Conservation (phyloP, 169 alveolate species). For the Besnoitia besnoiti region DNA sequence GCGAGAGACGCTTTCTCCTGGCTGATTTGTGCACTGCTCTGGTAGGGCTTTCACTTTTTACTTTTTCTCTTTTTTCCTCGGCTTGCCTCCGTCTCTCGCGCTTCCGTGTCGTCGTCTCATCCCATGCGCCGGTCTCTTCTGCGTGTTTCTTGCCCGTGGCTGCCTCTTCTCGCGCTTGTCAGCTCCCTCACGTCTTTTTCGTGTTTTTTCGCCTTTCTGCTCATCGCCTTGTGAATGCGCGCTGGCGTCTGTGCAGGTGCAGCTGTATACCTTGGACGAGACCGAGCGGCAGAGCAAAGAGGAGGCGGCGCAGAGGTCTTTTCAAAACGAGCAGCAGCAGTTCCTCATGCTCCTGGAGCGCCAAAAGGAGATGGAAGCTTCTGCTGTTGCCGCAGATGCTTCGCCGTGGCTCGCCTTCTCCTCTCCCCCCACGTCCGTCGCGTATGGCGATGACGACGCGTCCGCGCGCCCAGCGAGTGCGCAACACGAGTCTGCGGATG, state of each 20-base stretch:
- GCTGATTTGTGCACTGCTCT: too few relatives aligned
- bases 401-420: background rate
- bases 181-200: background rate
- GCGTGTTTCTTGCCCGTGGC: background rate
- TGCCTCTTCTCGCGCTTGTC: background rate
- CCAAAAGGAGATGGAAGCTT: background rate
- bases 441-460: background rate
- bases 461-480: background rate
- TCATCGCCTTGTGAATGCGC: background rate
- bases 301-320: conserved; percentile 24
- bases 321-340: conserved; percentile 21
- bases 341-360: conserved; percentile 9
- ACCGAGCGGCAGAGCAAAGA: conserved; percentile 18
- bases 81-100: background rate
- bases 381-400: background rate
- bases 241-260: background rate
- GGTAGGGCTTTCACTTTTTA: too few relatives aligned
- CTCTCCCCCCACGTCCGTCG: background rate
- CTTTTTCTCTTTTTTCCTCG: background rate
- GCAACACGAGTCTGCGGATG: background rate
- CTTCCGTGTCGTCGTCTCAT: background rate
- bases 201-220: background rate
- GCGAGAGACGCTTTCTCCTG: too few relatives aligned
- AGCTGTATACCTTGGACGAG: conserved; percentile 26
- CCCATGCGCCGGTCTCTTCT: background rate